Percentiles rank a stretch among this genome's conserved stretches.
phyloP scores from a whole-genome alignment of 768 basidiomycete species.

The Boletus huronensis region DNA sequence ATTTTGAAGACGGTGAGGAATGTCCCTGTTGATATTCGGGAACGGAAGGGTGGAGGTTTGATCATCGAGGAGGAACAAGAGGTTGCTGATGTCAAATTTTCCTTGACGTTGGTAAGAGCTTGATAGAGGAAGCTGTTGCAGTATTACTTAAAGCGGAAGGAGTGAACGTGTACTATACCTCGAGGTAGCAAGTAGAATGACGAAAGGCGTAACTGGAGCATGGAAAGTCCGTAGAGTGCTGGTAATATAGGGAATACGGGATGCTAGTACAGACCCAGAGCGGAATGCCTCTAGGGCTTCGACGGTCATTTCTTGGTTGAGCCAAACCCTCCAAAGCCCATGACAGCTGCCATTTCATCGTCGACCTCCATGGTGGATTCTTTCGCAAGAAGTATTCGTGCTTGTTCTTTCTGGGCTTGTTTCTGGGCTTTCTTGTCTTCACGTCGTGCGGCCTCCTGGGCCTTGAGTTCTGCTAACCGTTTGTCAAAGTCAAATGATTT shows the following conservation, averaged over 20 bases:
- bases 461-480: conserved; percentile 78
- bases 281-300: not conserved
- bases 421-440: conserved; percentile 76
- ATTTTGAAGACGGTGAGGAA: conserved; percentile 74
- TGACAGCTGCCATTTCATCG: conserved; percentile 71
- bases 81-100: conserved; percentile 74
- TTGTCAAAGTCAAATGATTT: conserved; percentile 95
- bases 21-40: conserved; percentile 57
- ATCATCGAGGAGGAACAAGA: conserved; percentile 88
- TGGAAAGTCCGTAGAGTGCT: conserved; percentile 1
- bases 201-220: not conserved
- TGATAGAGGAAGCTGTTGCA: conserved; percentile 10
- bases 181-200: not conserved
- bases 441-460: conserved; percentile 62
- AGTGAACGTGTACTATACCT: conserved; percentile 24
- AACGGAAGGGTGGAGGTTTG: conserved; percentile 46
- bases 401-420: conserved; percentile 72
- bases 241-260: conserved; percentile 13
- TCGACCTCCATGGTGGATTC: conserved; percentile 46
- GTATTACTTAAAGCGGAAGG: not conserved
- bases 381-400: conserved; percentile 61
- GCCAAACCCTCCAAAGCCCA: conserved; percentile 93
- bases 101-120: conserved; percentile 56
- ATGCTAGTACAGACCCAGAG: conserved; percentile 11
- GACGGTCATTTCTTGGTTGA: conserved; percentile 69